Conservation (phyloP, 768 basidiomycete species). For the Termitomyces sp. region DNA sequence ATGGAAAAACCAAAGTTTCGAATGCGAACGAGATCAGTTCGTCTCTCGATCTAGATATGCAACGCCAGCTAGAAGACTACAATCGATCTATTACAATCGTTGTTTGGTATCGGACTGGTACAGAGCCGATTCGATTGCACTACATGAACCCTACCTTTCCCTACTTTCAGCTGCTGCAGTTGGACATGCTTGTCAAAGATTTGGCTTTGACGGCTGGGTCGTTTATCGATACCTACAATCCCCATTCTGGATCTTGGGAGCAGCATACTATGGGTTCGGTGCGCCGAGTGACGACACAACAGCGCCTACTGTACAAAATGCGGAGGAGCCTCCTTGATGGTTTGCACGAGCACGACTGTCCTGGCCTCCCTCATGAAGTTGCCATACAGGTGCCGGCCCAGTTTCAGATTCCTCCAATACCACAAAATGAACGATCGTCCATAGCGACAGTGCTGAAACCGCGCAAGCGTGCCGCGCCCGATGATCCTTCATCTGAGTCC, state of each 20-base stretch:
- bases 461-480: constrained; percentile 20
- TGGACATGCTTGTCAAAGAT: constrained; percentile 46
- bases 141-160: constrained; percentile 60
- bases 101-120: constrained; percentile 64
- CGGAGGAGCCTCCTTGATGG: constrained; percentile 55
- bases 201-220: constrained; percentile 45
- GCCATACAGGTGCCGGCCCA: constrained; percentile 28
- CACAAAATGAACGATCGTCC: neutral
- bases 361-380: constrained; percentile 50
- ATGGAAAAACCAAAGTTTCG: neutral
- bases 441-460: neutral
- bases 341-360: constrained; percentile 51
- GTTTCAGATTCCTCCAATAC: neutral
- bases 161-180: constrained; percentile 51
- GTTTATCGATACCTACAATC: constrained; percentile 58
- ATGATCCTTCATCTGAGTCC: constrained; percentile 6
- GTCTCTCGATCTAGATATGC: constrained; percentile 26
- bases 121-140: constrained; percentile 52
- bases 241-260: constrained; percentile 54
- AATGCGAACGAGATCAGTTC: neutral
- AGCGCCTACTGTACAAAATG: constrained; percentile 56
- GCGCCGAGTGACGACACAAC: constrained; percentile 51
- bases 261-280: constrained; percentile 58
- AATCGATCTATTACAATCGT: constrained; percentile 57
- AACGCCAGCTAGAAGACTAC: constrained; percentile 36